Conservation (phyloP, 371 early-diverging fungal species). For the Mucor circinelloides region DNA sequence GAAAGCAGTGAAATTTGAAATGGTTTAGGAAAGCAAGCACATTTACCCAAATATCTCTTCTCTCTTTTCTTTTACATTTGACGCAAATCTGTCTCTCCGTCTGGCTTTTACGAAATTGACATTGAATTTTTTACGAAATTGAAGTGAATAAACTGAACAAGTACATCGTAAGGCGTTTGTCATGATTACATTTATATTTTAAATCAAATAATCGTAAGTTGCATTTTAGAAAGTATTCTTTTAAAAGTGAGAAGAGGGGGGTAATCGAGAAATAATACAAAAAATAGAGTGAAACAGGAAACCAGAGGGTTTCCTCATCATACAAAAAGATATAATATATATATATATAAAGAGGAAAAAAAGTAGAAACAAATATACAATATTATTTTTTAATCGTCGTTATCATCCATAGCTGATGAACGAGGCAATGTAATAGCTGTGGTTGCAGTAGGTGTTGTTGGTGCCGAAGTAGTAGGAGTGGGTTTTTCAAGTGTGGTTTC, state of each 20-base stretch:
- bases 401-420: background rate
- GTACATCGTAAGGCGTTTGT: no score
- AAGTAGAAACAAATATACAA: background rate
- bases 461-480: background rate
- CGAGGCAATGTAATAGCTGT: slow-evolving; percentile 3
- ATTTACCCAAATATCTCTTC: no score
- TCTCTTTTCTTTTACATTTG: no score
- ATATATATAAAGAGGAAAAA: background rate
- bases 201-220: background rate
- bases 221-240: background rate
- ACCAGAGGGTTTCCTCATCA: background rate
- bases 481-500: background rate
- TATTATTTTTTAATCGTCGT: background rate
- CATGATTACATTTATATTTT: background rate
- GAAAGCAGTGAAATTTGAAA: no score
- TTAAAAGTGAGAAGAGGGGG: background rate
- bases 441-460: background rate
- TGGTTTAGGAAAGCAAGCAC: no score
- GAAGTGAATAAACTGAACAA: no score
- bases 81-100: no score
- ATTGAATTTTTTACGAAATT: no score
- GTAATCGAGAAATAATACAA: background rate
- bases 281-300: background rate
- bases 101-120: no score
- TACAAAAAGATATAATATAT: background rate